Percentiles rank a stretch among this genome's conserved stretches.
These are phyloP conservation scores for Penicillium sp. DNA, from an alignment of 2,329 filamentous ascomycete species.

Conservation along the genomic window DNA sequence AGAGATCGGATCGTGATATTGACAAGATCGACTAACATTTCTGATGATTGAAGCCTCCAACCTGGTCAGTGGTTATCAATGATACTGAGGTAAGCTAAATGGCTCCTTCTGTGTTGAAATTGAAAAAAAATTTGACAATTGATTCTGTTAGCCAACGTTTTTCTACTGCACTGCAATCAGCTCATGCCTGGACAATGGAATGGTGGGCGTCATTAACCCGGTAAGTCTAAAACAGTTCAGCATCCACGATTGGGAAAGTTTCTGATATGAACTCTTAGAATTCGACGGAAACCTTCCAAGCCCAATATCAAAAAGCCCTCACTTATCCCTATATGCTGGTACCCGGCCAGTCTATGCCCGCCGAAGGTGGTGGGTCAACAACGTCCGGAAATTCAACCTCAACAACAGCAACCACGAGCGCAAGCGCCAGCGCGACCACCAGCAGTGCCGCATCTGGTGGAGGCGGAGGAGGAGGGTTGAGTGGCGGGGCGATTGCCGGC, in stretches of 20 bases:
- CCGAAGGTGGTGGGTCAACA: slow-evolving; percentile 46
- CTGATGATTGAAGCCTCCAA: slow-evolving; percentile 39
- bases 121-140: too few species aligned
- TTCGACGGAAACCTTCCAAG: slow-evolving; percentile 54
- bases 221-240: slow-evolving; percentile 45
- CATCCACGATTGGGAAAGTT: background rate
- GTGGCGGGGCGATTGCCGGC: slow-evolving; percentile 63
- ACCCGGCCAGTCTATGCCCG: slow-evolving; percentile 63
- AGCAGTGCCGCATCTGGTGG: slow-evolving; percentile 12
- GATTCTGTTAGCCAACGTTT: slow-evolving; percentile 60
- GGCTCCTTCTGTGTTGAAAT: background rate
- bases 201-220: slow-evolving; percentile 79
- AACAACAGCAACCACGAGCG: slow-evolving; percentile 13
- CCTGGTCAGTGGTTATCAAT: slow-evolving; percentile 58
- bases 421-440: slow-evolving; percentile 16
- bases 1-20: too few species aligned
- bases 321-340: slow-evolving; percentile 60
- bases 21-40: background rate
- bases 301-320: slow-evolving; percentile 56
- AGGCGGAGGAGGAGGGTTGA: slow-evolving; percentile 33
- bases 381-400: slow-evolving; percentile 6
- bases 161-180: slow-evolving; percentile 72
- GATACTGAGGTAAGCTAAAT: slow-evolving; percentile 55
- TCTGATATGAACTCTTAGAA: slow-evolving; percentile 45
- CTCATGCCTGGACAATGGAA: slow-evolving; percentile 69